Evolutionary conservation across 352 stramenopile species (phyloP).

Genomic region (Aphanomyces euteiches): DNA sequence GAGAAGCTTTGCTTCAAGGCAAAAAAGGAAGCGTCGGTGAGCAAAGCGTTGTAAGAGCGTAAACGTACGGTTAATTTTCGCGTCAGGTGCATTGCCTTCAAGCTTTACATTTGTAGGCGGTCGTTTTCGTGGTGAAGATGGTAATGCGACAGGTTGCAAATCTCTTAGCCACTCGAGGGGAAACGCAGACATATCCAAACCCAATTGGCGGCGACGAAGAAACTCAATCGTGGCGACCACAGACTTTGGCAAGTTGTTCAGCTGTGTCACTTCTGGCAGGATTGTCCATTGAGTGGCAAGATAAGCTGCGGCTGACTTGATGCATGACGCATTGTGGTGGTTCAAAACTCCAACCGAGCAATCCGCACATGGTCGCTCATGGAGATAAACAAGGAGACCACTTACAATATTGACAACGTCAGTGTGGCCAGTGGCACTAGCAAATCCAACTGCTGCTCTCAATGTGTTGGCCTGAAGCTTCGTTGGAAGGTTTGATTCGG

Average conservation of each 20-base stretch:
- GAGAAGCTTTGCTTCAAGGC: slow-evolving; percentile 61
- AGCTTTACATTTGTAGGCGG: background rate
- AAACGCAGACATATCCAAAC: background rate
- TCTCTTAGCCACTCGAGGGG: background rate
- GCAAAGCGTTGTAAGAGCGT: slow-evolving; percentile 49
- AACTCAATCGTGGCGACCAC: slow-evolving; percentile 1
- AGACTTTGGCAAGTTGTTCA: background rate
- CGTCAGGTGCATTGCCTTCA: background rate
- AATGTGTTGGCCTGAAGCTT: slow-evolving; percentile 54
- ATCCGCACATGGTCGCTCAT: background rate
- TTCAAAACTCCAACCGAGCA: too few species aligned
- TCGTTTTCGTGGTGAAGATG: too few species aligned
- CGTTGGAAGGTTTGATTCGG: slow-evolving; percentile 11
- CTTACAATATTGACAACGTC: background rate
- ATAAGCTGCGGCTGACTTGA: too few species aligned
- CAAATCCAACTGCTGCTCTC: slow-evolving; percentile 64
- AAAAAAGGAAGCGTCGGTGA: slow-evolving; percentile 76
- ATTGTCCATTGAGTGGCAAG: background rate
- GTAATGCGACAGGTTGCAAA: background rate
- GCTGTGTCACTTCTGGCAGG: background rate
- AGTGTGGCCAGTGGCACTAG: slow-evolving; percentile 36
- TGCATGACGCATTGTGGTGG: too few species aligned
- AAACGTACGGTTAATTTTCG: background rate
- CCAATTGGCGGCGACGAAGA: background rate
- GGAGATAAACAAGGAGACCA: slow-evolving; percentile 4